A percentile compares a stretch with the other conserved stretches of the same genome.
Evolutionary conservation across 176 grass and related monocot species (phyloP).

Genomic region (Oryza coarctata): DNA sequence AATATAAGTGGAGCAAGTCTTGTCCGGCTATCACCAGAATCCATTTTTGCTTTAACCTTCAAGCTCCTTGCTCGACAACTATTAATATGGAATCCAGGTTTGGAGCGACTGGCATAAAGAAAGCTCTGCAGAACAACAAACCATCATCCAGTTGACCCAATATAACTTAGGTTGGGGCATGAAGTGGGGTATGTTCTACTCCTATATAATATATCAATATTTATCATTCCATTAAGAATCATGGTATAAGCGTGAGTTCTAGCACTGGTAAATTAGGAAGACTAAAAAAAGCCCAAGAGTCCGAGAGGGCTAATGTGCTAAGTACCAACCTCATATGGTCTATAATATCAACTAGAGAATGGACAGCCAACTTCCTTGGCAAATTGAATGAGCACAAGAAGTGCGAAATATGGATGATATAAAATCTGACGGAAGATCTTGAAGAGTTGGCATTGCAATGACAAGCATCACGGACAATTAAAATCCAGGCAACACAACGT

Average conservation of each 20-base stretch:
- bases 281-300: not conserved
- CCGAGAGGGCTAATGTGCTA: not conserved
- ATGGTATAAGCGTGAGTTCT: not conserved
- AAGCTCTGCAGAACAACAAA: conserved; percentile 45
- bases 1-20: conserved; percentile 74
- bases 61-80: conserved; percentile 40
- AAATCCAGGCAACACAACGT: not conserved
- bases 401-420: not conserved
- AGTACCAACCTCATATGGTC: not conserved
- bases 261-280: not conserved
- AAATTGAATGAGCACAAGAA: not conserved
- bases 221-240: not conserved
- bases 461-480: not conserved
- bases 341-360: not conserved
- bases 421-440: not conserved
- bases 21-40: conserved; percentile 52
- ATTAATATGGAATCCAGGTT: conserved; percentile 38
- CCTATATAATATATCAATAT: not conserved
- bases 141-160: not conserved
- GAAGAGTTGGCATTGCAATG: not conserved
- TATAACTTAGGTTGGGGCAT: not conserved
- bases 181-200: not conserved
- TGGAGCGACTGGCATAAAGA: conserved; percentile 37
- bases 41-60: conserved; percentile 52
- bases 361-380: not conserved